phyloP scores from a whole-genome alignment of 2,329 filamentous ascomycete genomes.

The Pestalotiopsis sp. region DNA sequence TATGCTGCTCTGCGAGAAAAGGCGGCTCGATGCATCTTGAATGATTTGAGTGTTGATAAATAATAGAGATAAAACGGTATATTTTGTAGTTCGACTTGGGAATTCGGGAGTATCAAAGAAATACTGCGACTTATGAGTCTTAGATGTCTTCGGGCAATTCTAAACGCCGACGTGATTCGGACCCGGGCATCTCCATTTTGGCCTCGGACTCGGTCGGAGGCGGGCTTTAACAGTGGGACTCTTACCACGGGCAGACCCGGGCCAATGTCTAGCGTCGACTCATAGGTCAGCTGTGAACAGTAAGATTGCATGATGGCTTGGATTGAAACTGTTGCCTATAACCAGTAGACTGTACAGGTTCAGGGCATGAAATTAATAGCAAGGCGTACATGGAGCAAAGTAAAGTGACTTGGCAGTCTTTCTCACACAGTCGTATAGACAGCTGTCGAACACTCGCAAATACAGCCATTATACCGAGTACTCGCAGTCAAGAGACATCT shows the following conservation, averaged over 20 bases:
- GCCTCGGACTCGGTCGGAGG: background rate
- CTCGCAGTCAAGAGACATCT: too few species aligned
- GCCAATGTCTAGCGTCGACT: slow-evolving; percentile 8
- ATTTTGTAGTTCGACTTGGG: too few species aligned
- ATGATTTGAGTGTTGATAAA: background rate
- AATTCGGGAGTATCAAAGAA: too few species aligned
- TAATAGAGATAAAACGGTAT: background rate
- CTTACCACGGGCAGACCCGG: background rate
- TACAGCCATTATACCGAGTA: too few species aligned
- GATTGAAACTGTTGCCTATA: background rate
- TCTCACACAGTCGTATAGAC: too few species aligned
- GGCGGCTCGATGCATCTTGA: background rate
- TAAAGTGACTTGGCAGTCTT: too few species aligned
- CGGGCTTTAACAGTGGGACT: background rate
- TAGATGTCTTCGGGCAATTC: background rate
- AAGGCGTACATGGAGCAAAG: too few species aligned
- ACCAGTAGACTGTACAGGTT: too few species aligned
- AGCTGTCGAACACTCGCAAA: too few species aligned
- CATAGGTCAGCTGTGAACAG: background rate
- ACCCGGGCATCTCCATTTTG: background rate
- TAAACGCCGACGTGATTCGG: slow-evolving; percentile 1
- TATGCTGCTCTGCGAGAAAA: background rate
- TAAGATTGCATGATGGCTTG: background rate
- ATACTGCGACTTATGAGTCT: background rate
- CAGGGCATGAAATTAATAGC: too few species aligned